A percentile compares a stretch with the other conserved stretches of the same genome.
These are phyloP conservation scores for Mytilinidion resinicola DNA, from an alignment of 495 filamentous ascomycete species.

Conservation along the genomic window DNA sequence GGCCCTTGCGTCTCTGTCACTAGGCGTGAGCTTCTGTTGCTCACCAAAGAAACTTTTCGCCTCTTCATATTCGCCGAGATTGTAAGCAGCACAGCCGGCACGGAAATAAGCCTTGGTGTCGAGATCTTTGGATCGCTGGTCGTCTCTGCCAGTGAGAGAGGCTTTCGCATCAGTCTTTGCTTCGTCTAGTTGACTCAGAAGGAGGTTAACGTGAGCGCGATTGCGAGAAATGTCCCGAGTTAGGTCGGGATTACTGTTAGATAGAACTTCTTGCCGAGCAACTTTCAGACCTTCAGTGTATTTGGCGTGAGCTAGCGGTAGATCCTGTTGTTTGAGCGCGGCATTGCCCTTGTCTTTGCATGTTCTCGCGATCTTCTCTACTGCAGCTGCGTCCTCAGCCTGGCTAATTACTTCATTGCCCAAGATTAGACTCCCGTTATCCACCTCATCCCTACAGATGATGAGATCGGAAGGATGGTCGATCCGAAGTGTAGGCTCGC, in stretches of 20 bases:
- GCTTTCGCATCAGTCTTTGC: slow-evolving; percentile 34
- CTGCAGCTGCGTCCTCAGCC: slow-evolving; percentile 6
- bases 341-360: slow-evolving; percentile 38
- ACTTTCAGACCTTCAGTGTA: slow-evolving; percentile 33
- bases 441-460: slow-evolving; percentile 3
- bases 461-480: slow-evolving; percentile 27
- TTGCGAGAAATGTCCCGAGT: slow-evolving; percentile 21
- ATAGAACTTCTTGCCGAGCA: background rate
- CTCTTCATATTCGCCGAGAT: slow-evolving; percentile 17
- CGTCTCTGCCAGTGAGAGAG: slow-evolving; percentile 26
- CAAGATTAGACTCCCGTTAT: background rate
- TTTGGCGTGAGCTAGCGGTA: slow-evolving; percentile 27
- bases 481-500: slow-evolving; percentile 12
- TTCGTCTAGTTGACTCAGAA: slow-evolving; percentile 32
- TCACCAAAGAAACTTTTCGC: slow-evolving; percentile 12
- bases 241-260: slow-evolving; percentile 3
- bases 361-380: slow-evolving; percentile 23
- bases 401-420: slow-evolving; percentile 1
- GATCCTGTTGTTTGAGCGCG: slow-evolving; percentile 29
- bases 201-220: slow-evolving; percentile 26
- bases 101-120: slow-evolving; percentile 28
- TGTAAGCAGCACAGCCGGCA: slow-evolving; percentile 26
- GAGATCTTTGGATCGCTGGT: slow-evolving; percentile 28
- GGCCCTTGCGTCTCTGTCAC: slow-evolving; percentile 15
- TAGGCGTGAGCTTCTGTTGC: slow-evolving; percentile 11